Evolutionary conservation across 2,329 filamentous ascomycete genomes (phyloP).

Genomic region (Fusarium mangiferae): DNA sequence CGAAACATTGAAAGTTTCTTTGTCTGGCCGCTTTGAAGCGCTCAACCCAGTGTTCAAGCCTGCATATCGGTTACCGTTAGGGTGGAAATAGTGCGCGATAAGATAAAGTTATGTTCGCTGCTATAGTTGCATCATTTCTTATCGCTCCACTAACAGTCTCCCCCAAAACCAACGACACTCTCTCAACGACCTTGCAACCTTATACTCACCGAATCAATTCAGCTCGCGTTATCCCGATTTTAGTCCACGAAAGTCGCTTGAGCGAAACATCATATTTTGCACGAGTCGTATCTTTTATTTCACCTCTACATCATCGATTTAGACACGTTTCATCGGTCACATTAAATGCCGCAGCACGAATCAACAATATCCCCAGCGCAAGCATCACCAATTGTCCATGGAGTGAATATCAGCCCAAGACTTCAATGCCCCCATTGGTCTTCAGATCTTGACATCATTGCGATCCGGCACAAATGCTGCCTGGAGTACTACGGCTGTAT

Average conservation of each 20-base stretch:
- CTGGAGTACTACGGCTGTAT: conserved; percentile 20
- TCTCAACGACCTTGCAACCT: no score
- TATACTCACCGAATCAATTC: neutral
- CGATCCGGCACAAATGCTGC: conserved; percentile 20
- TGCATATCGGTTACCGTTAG: neutral
- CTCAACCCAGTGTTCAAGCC: no score
- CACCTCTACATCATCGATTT: neutral
- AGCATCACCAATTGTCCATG: neutral
- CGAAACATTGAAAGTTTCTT: neutral
- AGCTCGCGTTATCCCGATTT: neutral
- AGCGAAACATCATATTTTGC: neutral
- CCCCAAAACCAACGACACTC: neutral
- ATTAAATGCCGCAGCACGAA: conserved; percentile 9
- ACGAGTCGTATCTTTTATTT: fast-evolving
- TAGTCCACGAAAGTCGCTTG: neutral
- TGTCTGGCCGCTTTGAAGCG: neutral
- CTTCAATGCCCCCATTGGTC: conserved; percentile 16
- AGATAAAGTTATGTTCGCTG: fast-evolving
- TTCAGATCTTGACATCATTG: conserved; percentile 17
- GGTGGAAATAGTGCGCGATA: neutral
- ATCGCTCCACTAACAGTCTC: neutral
- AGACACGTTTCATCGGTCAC: fast-evolving
- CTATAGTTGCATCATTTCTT: neutral
- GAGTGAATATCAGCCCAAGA: neutral
- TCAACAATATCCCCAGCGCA: fast-evolving